Percentiles rank a stretch among this genome's conserved stretches.
These are phyloP conservation scores for Candida saitoana DNA, from an alignment of 805 yeast species.

Conservation along the genomic window DNA sequence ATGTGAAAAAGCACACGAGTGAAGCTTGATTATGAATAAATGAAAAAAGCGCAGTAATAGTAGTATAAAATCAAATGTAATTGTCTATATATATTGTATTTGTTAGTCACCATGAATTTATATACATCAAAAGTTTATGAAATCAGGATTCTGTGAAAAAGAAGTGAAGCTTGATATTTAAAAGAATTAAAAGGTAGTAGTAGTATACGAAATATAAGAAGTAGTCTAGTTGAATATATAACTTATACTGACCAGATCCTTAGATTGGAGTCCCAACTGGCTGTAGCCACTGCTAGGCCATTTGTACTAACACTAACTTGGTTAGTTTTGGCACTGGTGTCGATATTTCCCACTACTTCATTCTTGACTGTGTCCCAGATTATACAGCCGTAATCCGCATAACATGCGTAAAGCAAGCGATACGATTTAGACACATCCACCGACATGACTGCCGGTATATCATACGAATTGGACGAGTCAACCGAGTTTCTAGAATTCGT, in stretches of 20 bases:
- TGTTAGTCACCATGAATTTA: too few species aligned
- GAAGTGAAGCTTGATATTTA: too few species aligned
- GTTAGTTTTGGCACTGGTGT: conserved; percentile 49
- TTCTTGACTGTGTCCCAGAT: conserved; percentile 74
- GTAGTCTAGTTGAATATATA: too few species aligned
- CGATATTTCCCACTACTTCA: conserved; percentile 59
- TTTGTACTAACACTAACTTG: conserved; percentile 66
- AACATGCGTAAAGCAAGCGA: conserved; percentile 67
- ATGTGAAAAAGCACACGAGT: conserved; percentile 67
- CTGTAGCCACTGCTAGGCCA: conserved; percentile 73
- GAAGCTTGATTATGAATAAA: conserved; percentile 25
- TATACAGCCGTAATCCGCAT: conserved; percentile 69
- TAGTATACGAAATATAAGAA: too few species aligned
- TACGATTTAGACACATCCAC: conserved; percentile 74
- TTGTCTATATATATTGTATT: too few species aligned
- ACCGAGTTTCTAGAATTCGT: conserved; percentile 7
- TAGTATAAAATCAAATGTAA: too few species aligned
- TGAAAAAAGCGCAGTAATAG: too few species aligned
- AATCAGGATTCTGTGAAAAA: too few species aligned
- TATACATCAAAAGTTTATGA: too few species aligned
- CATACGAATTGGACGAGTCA: conserved; percentile 16
- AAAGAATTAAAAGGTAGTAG: too few species aligned
- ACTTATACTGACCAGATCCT: conserved; percentile 53
- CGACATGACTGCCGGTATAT: conserved; percentile 67
- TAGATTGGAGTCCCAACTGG: conserved; percentile 76